A percentile compares a stretch with the other conserved stretches of the same genome.
These are phyloP conservation scores for Cucurbita argyrosperma DNA, from an alignment of 306 rosid genomes.

Conservation along the genomic window DNA sequence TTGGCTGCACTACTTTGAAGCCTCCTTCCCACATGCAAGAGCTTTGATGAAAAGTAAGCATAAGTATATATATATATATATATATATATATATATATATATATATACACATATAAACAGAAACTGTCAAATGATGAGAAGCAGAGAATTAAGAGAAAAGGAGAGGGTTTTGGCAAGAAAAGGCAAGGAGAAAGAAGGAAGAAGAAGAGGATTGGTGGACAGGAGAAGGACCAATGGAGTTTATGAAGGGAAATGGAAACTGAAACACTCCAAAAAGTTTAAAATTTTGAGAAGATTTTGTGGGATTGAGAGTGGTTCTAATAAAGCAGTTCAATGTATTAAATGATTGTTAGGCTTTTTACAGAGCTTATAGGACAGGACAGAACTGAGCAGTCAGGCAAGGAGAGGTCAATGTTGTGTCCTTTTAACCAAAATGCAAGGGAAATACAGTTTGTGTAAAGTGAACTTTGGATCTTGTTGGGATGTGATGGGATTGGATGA, in stretches of 20 bases:
- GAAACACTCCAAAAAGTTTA: neutral
- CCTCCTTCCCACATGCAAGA: conserved; percentile 93
- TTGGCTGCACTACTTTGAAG: conserved; percentile 65
- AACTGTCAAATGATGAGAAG: neutral
- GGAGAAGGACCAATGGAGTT: conserved; percentile 27
- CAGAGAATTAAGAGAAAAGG: neutral
- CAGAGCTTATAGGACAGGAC: neutral
- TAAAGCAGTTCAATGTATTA: neutral
- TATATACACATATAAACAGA: too few relatives aligned
- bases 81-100: too few relatives aligned
- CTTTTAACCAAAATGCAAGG: neutral
- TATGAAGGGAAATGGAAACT: neutral
- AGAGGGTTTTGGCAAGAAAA: conserved; percentile 9
- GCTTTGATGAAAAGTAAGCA: conserved; percentile 27
- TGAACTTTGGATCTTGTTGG: conserved; percentile 22
- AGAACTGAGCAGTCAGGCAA: neutral
- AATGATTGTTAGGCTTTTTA: neutral
- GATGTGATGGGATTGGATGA: neutral
- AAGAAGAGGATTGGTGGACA: conserved; percentile 20
- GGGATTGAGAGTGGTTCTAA: neutral
- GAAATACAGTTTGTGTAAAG: neutral
- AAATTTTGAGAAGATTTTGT: neutral
- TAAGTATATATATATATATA: too few relatives aligned
- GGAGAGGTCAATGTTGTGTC: neutral
- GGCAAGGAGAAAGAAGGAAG: conserved; percentile 8